Evolutionary conservation across 768 basidiomycete genomes (phyloP).

Genomic region (Agaricus subrufescens): DNA sequence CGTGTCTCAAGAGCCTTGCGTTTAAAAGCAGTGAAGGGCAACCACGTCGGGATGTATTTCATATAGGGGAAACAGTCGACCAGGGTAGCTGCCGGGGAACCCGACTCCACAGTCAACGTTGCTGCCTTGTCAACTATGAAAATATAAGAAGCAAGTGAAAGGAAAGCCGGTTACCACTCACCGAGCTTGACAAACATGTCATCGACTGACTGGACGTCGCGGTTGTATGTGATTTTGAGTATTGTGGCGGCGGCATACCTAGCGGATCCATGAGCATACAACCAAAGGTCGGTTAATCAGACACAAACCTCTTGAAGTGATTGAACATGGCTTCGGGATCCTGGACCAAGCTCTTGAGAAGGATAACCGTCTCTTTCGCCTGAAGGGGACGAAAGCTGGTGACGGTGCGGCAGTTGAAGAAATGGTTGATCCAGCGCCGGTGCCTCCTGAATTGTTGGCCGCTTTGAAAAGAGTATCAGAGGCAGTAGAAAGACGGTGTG

Average conservation of each 20-base stretch:
- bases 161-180: slow-evolving; percentile 14
- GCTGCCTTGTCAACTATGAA: slow-evolving; percentile 38
- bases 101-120: slow-evolving; percentile 40
- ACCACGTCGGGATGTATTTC: slow-evolving; percentile 48
- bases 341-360: slow-evolving; percentile 34
- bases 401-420: slow-evolving; percentile 42
- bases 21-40: slow-evolving; percentile 43
- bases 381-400: slow-evolving; percentile 35
- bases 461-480: slow-evolving; percentile 19
- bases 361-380: slow-evolving; percentile 34
- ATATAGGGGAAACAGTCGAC: slow-evolving; percentile 47
- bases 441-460: slow-evolving; percentile 50
- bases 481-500: neutral
- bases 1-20: slow-evolving; percentile 36
- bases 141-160: slow-evolving; percentile 6
- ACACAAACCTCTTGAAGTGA: slow-evolving; percentile 37
- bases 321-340: slow-evolving; percentile 34
- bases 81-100: slow-evolving; percentile 40
- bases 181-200: slow-evolving; percentile 41
- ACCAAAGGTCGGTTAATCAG: neutral
- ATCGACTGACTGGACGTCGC: slow-evolving; percentile 37
- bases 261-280: slow-evolving; percentile 1
- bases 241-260: slow-evolving; percentile 46
- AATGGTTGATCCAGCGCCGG: slow-evolving; percentile 44
- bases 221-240: slow-evolving; percentile 44